Percentiles rank a stretch among this genome's conserved stretches.
Evolutionary conservation across 148 eudicot genomes (phyloP).

Genomic region (Hydrangea macrophylla): DNA sequence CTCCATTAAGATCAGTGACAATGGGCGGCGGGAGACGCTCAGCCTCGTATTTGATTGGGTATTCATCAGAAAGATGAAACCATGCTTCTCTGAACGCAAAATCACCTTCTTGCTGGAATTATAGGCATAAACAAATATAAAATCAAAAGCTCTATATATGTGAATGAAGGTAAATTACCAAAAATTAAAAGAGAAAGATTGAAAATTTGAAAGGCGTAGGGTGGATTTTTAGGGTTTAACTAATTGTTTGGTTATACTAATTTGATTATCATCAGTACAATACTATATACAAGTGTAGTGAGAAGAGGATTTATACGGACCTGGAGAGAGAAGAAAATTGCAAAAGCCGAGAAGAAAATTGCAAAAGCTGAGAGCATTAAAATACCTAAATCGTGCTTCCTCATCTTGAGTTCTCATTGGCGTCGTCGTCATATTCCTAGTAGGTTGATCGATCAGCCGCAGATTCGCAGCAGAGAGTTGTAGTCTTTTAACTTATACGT

Average conservation of each 20-base stretch:
- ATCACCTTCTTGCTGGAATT: slow-evolving; percentile 83
- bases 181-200: too few relatives aligned
- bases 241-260: not conserved
- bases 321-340: slow-evolving; percentile 97
- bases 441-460: slow-evolving; percentile 1
- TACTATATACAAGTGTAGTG: not conserved
- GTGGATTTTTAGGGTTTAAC: not conserved
- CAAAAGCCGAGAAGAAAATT: too few relatives aligned
- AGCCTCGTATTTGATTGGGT: slow-evolving; percentile 84
- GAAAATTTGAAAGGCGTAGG: too few relatives aligned
- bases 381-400: slow-evolving; percentile 91
- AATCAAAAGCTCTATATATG: not conserved
- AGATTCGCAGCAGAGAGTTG: not conserved
- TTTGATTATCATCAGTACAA: not conserved
- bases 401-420: slow-evolving; percentile 39
- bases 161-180: too few relatives aligned
- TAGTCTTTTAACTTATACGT: too few relatives aligned
- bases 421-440: slow-evolving; percentile 1
- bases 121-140: too few relatives aligned
- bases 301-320: slow-evolving; percentile 27
- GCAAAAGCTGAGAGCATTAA: slow-evolving; percentile 92
- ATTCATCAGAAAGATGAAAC: slow-evolving; percentile 90
- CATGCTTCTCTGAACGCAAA: slow-evolving; percentile 91
- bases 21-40: slow-evolving; percentile 96
- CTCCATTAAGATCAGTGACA: slow-evolving; percentile 91